Base-by-base conservation (phyloP, 139 green algal genomes). In the Coccomyxa sp. region DNA sequence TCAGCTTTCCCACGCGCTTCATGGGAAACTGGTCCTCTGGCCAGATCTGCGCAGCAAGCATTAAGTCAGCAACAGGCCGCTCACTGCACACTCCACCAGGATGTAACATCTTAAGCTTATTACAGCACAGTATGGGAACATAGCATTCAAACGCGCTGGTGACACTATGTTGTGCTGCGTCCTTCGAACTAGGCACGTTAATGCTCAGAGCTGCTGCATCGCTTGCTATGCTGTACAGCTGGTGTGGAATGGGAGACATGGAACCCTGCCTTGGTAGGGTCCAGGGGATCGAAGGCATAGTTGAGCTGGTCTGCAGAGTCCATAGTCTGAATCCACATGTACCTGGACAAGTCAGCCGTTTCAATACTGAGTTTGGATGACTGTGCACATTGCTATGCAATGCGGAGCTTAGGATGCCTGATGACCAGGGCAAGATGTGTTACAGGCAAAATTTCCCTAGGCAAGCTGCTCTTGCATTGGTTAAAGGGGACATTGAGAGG, bases 11-110 rank as follows among this genome's bases (percentile, higher is more conserved):
- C 14, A 95, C 83, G 22, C 87, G 88, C 84, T 95, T 88, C 82
- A 97, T 78, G 0, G 93, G 93, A 82, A 97, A 97, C 22, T 84
- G 68, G 31, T 77, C 78, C 70, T 89, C 82, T 3, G 85, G 85
- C 82, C 86, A 91, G 5, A 83, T 80, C 84, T 89, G 54, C n/a
- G n/a, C n/a, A n/a, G n/a, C n/a, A n/a, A n/a, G n/a, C n/a, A n/a
- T n/a, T n/a, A n/a, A n/a, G n/a, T n/a, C n/a, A n/a, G n/a, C n/a
- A n/a, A n/a, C n/a, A n/a, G n/a, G n/a, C n/a, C n/a, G n/a, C n/a
- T n/a, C n/a, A n/a, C n/a, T n/a, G n/a, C n/a, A n/a, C n/a, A n/a
- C n/a, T n/a, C n/a, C n/a, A n/a, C n/a, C n/a, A n/a, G n/a, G n/a
- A 35, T 72, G 24, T 72, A 33, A 36, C 12, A 38, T 72, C 22